A percentile compares a stretch with the other conserved stretches of the same genome.
phyloP scores from a whole-genome alignment of 768 basidiomycete genomes.

The Leccinum broughii region DNA sequence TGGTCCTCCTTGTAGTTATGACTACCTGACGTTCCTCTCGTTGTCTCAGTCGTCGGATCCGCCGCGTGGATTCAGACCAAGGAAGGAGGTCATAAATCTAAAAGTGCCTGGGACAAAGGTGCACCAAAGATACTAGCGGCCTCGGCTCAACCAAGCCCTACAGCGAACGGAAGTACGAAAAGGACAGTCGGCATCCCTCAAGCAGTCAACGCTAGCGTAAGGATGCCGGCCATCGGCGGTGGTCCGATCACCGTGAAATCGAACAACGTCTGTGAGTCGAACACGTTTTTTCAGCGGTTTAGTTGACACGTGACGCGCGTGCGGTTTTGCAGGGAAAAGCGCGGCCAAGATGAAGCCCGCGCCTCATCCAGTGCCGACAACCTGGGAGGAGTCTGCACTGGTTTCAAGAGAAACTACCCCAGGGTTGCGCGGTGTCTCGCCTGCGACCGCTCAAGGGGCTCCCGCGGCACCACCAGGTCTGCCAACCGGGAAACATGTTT shows the following conservation, averaged over 20 bases:
- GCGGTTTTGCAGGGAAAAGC: constrained; percentile 19
- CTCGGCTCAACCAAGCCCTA: constrained; percentile 11
- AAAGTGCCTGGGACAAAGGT: constrained; percentile 24
- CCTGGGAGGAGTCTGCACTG: constrained; percentile 23
- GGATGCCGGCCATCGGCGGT: constrained; percentile 30
- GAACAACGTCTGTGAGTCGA: constrained; percentile 30
- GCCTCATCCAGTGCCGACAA: constrained; percentile 1
- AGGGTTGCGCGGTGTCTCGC: not conserved
- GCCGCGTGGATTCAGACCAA: constrained; percentile 24
- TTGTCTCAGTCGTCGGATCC: constrained; percentile 31
- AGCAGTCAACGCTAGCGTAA: constrained; percentile 4
- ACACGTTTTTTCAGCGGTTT: no score
- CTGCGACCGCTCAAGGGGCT: constrained; percentile 7
- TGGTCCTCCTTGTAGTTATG: not conserved
- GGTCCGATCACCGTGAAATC: constrained; percentile 29
- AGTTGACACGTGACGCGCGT: not conserved
- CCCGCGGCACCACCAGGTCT: constrained; percentile 15
- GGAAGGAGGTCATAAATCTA: constrained; percentile 8
- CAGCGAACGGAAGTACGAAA: constrained; percentile 25
- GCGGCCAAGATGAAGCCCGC: not conserved
- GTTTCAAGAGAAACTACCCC: constrained; percentile 24
- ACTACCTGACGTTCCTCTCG: constrained; percentile 4
- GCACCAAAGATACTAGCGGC: constrained; percentile 9
- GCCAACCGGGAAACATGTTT: constrained; percentile 7
- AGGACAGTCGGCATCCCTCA: constrained; percentile 13